A percentile compares a stretch with the other conserved stretches of the same genome.
phyloP scores from a whole-genome alignment of 371 early-diverging fungal genomes.

The Fennellomyces sp. region DNA sequence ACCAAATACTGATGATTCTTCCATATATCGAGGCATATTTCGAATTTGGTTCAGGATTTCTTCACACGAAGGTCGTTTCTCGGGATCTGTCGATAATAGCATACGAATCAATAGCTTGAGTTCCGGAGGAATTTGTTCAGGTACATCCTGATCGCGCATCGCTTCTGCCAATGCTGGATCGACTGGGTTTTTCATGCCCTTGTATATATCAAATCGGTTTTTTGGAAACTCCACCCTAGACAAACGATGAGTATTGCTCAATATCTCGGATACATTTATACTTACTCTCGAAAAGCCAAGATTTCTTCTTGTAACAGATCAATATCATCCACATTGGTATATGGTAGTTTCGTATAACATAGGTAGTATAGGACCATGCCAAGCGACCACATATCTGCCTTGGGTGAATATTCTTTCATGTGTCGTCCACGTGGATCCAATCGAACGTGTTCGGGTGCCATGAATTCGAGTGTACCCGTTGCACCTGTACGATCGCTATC shows the following conservation, averaged over 20 bases:
- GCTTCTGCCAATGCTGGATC: slow-evolving; percentile 12
- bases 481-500: slow-evolving; percentile 85
- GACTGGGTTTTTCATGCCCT: slow-evolving; percentile 1
- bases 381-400: slow-evolving; percentile 94
- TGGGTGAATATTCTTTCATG: slow-evolving; percentile 75
- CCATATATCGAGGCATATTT: slow-evolving; percentile 1
- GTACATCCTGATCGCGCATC: slow-evolving; percentile 15
- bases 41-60: slow-evolving; percentile 49
- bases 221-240: slow-evolving; percentile 33
- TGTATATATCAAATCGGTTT: slow-evolving; percentile 33
- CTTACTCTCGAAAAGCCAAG: slow-evolving; percentile 58
- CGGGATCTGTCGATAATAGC: slow-evolving; percentile 60
- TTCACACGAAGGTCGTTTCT: slow-evolving; percentile 66
- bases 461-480: slow-evolving; percentile 95
- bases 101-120: slow-evolving; percentile 63
- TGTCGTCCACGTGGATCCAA: slow-evolving; percentile 61
- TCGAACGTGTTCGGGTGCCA: slow-evolving; percentile 83
- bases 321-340: slow-evolving; percentile 84
- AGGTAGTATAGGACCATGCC: slow-evolving; percentile 93
- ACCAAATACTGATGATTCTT: background rate
- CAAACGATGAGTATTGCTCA: background rate
- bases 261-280: background rate
- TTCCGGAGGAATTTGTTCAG: slow-evolving; percentile 54
- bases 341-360: slow-evolving; percentile 87
- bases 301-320: slow-evolving; percentile 84